Evolutionary conservation across 768 basidiomycete genomes (phyloP), one percentile per base, ranked within the genome.

Genomic region (Leucocoprinus leucothites): DNA sequence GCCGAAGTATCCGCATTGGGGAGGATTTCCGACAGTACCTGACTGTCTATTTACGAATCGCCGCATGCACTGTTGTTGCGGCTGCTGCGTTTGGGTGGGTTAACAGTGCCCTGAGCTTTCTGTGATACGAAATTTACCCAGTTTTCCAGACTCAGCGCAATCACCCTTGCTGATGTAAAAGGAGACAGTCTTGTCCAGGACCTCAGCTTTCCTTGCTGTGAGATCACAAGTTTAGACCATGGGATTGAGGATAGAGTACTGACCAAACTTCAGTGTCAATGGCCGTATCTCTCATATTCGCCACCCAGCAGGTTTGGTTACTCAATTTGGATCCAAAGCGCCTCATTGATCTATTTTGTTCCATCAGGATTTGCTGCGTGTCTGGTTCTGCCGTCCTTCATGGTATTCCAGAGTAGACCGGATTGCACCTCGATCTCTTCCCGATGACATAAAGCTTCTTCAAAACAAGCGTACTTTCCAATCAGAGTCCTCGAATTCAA

Each of bases 151-250:
- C 41, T 49, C 5, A 49, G 46, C 0, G 40, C 47, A 43, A 48
- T 55, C 16, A 48, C 53, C 11, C 38, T 47, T 35, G 53, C 36
- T 4, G 25, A 28, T 11, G 36, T 31, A 9, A 26, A 40, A 31
- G n/a, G 36, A 2, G 46, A 48, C 36, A 48, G 18, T 9, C n/a
- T 48, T 19, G 46, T 31, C 6, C 53, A 55, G 26, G 53, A 40
- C 38, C 53, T 55, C 36, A 55, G 45, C 9, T 55, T 48, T 36
- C 45, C 53, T 13, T 48, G 45, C 26, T 41, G 53, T 55, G 26
- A 55, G 53, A 11, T 9, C 7, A 3, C 19, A 36, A 36, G 9
- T 31, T 4, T 9, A n/a, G 31, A 5, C 6, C 31, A 11, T 5
- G 31, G 6, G 11, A 31, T 31, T 31, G 11, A 11, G n/a, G 9